A percentile compares a stretch with the other conserved stretches of the same genome.
Conservation (phyloP, 83 land plant species). For the Thuja plicata region DNA sequence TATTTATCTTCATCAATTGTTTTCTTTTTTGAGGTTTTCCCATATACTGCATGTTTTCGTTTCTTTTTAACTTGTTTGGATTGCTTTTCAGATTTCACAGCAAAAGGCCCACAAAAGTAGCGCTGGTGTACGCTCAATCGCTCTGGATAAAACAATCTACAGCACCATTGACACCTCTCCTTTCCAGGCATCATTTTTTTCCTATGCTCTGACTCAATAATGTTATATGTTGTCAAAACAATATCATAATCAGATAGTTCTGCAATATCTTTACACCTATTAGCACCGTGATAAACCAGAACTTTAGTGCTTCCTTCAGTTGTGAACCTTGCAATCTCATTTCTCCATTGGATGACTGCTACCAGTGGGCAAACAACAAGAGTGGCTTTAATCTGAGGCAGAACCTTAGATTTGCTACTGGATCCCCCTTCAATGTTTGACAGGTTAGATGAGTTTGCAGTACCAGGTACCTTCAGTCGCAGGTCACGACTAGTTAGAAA, state of each 20-base stretch:
- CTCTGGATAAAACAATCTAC: constrained; percentile 38
- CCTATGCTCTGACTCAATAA: constrained; percentile 73
- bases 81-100: constrained; percentile 69
- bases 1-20: constrained; percentile 18
- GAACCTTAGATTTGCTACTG: constrained; percentile 2
- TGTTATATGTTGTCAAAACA: constrained; percentile 79
- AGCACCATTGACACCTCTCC: constrained; percentile 62
- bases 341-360: constrained; percentile 88
- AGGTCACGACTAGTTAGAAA: constrained; percentile 56
- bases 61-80: constrained; percentile 62
- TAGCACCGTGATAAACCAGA: constrained; percentile 78
- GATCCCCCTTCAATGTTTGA: constrained; percentile 9
- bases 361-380: constrained; percentile 92
- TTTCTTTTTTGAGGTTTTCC: not conserved
- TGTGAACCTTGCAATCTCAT: constrained; percentile 75
- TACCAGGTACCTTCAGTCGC: not conserved
- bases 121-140: constrained; percentile 49
- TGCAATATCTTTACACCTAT: constrained; percentile 31
- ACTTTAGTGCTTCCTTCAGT: constrained; percentile 63
- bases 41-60: not conserved
- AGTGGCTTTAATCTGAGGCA: constrained; percentile 56
- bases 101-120: constrained; percentile 85
- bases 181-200: constrained; percentile 69
- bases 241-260: constrained; percentile 74
- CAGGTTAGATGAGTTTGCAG: not conserved